Evolutionary conservation across 768 basidiomycete species (phyloP).

Genomic region (Mrakia blollopis): DNA sequence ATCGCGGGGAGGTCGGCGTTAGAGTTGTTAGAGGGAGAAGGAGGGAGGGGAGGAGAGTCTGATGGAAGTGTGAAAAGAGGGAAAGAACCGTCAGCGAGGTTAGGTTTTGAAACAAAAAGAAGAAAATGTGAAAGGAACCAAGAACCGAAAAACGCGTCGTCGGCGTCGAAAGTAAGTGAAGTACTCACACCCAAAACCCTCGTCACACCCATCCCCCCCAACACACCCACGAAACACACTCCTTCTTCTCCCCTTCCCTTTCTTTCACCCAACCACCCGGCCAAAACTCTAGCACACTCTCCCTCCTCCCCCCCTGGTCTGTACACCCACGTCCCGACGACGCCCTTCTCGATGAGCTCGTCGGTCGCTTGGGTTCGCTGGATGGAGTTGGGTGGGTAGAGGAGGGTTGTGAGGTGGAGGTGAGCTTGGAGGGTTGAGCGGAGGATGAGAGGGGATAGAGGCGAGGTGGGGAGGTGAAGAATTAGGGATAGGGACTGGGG

Average conservation of each 20-base stretch:
- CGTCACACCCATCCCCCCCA: constrained; percentile 11
- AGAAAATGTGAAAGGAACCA: not conserved
- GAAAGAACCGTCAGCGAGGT: not conserved
- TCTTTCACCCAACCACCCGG: constrained; percentile 12
- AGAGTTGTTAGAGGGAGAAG: constrained; percentile 18
- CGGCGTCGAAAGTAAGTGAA: too few species aligned
- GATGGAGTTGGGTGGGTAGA: constrained; percentile 12
- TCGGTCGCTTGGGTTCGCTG: not conserved
- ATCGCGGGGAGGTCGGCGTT: not conserved
- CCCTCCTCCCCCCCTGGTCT: constrained; percentile 26
- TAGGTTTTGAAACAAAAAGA: not conserved
- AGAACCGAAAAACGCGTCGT: not conserved
- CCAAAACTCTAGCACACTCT: constrained; percentile 13
- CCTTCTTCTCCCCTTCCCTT: not conserved
- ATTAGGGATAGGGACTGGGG: constrained; percentile 22
- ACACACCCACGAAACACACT: not conserved
- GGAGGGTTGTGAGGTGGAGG: constrained; percentile 11
- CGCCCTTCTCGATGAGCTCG: constrained; percentile 24
- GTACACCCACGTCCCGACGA: constrained; percentile 25
- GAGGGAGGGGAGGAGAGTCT: constrained; percentile 24
- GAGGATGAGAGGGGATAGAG: constrained; percentile 3
- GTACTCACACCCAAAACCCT: constrained; percentile 23
- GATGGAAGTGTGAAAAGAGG: not conserved
- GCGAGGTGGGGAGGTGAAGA: constrained; percentile 15
- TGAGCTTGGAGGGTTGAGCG: not conserved